Conservation (phyloP, 2,329 filamentous ascomycete genomes). For the Fusarium sp. region DNA sequence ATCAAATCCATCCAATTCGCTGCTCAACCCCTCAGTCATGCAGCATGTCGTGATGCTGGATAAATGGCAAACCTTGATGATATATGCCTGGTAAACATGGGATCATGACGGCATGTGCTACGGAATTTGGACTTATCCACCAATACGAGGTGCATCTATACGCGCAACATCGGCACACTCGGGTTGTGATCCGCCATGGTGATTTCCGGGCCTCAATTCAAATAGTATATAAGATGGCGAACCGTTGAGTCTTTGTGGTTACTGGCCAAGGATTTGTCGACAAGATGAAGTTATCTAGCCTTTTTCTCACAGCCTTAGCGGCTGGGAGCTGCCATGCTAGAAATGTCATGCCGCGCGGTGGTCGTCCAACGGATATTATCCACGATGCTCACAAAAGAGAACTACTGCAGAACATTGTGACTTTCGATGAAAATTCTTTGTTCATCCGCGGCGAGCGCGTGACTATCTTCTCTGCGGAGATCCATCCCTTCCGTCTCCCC, state of each 20-base stretch:
- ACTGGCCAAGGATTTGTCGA: accelerated
- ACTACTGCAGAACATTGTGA: conserved; percentile 61
- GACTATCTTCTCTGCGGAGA: conserved; percentile 79
- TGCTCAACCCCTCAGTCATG: conserved; percentile 21
- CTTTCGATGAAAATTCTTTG: conserved; percentile 79
- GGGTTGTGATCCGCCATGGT: conserved; percentile 22
- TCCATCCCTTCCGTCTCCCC: conserved; percentile 74
- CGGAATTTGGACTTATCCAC: conserved; percentile 32
- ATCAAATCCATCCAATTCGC: conserved; percentile 1
- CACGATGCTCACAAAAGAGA: conserved; percentile 44
- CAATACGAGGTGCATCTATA: conserved; percentile 25
- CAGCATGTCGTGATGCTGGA: conserved; percentile 20
- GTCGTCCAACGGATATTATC: conserved; percentile 42
- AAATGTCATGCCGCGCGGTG: conserved; percentile 31
- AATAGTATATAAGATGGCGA: conserved; percentile 9
- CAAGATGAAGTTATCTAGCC: conserved; percentile 32
- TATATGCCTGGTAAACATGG: background rate
- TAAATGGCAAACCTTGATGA: conserved; percentile 28
- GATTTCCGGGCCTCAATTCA: background rate
- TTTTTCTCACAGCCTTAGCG: conserved; percentile 11
- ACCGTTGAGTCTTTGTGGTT: no score
- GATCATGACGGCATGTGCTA: conserved; percentile 9
- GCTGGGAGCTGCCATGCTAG: conserved; percentile 26
- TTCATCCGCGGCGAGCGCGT: conserved; percentile 77
- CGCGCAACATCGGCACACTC: conserved; percentile 13